Conservation (phyloP, 2,329 filamentous ascomycete species). For the Fusarium domesticum region DNA sequence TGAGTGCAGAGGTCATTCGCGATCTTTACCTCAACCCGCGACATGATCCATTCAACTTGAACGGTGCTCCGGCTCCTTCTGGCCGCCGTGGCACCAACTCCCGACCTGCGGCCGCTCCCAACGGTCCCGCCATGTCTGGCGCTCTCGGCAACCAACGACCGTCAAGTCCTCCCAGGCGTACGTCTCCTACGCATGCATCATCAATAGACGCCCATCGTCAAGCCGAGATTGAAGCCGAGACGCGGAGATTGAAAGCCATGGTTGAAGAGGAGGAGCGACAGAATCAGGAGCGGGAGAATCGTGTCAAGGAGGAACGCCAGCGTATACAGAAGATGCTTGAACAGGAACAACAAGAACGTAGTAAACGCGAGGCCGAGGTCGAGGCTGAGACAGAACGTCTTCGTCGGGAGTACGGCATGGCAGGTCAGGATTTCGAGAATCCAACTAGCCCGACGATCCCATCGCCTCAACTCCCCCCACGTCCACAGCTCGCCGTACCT, state of each 20-base stretch:
- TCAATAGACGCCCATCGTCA: constrained; percentile 28
- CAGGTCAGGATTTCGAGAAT: constrained; percentile 40
- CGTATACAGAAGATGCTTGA: constrained; percentile 64
- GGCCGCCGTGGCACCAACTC: constrained; percentile 38
- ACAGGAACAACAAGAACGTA: constrained; percentile 60
- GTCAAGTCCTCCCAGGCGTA: constrained; percentile 18
- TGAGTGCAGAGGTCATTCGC: constrained; percentile 61
- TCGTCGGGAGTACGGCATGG: constrained; percentile 62
- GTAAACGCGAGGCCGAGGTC: constrained; percentile 55
- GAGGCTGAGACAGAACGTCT: constrained; percentile 83
- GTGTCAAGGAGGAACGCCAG: constrained; percentile 52
- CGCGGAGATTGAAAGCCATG: constrained; percentile 62
- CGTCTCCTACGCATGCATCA: constrained; percentile 11
- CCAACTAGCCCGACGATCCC: constrained; percentile 19
- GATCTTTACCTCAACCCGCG: constrained; percentile 64
- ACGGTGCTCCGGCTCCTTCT: constrained; percentile 36
- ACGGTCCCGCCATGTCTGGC: constrained; percentile 36
- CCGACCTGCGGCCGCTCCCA: constrained; percentile 33
- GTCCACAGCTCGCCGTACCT: constrained; percentile 24
- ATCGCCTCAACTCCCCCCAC: constrained; percentile 36
- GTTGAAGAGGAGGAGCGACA: constrained; percentile 50
- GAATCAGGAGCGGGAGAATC: constrained; percentile 53
- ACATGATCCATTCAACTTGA: constrained; percentile 76
- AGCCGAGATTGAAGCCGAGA: constrained; percentile 68
- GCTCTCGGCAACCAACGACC: constrained; percentile 35